Conservation (phyloP, 2,329 filamentous ascomycete species). For the Verticillium tricorpus region DNA sequence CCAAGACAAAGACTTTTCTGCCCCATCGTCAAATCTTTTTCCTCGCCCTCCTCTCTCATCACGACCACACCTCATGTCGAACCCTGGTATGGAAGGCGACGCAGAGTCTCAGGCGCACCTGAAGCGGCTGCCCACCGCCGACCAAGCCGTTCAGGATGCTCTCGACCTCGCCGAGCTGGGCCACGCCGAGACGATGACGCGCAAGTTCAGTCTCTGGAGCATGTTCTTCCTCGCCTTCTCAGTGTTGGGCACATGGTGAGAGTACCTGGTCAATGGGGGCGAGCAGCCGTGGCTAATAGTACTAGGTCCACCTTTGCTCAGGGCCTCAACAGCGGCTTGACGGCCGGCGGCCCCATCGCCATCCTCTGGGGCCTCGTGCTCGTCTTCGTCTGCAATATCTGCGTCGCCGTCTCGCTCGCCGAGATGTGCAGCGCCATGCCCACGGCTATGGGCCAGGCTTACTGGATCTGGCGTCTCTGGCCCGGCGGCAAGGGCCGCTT, state of each 20-base stretch:
- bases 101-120: neutral
- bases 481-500: neutral
- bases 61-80: neutral
- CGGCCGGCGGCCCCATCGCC: slow-evolving; percentile 39
- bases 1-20: neutral
- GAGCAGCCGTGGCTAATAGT: neutral
- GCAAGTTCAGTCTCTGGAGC: slow-evolving; percentile 49
- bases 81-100: neutral
- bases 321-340: slow-evolving; percentile 37
- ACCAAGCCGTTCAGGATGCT: slow-evolving; percentile 21
- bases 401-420: slow-evolving; percentile 32
- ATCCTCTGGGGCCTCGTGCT: slow-evolving; percentile 39
- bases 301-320: slow-evolving; percentile 24
- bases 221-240: slow-evolving; percentile 38
- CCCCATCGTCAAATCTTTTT: neutral
- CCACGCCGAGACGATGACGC: slow-evolving; percentile 31
- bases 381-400: slow-evolving; percentile 33
- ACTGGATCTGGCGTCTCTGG: neutral
- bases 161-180: slow-evolving; percentile 35
- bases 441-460: slow-evolving; percentile 22
- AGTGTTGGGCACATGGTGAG: slow-evolving; percentile 48
- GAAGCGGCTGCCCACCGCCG: neutral
- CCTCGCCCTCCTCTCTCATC: neutral
- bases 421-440: slow-evolving; percentile 33
- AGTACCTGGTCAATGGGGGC: slow-evolving; percentile 9